Conservation (phyloP, 139 green algal genomes). For the Micractinium sp. region DNA sequence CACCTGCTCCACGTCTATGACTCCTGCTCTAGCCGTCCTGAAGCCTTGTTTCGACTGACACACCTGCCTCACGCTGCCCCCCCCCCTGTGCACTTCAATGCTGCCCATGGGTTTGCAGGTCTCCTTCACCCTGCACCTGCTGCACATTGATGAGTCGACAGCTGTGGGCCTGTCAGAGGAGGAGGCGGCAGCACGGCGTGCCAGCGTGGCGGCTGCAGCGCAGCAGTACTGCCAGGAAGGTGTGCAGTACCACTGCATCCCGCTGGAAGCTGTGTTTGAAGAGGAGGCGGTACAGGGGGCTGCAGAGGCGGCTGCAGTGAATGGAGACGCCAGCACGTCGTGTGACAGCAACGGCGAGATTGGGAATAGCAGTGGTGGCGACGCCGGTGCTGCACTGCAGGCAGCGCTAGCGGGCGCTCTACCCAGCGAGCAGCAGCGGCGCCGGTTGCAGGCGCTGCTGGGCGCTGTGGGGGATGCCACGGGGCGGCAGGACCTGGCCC, state of each 20-base stretch:
- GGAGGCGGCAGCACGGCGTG: neutral
- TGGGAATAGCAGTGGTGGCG: constrained; percentile 35
- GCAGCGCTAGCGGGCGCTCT: neutral
- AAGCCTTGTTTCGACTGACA: neutral
- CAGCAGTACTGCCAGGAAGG: neutral
- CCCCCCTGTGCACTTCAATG: neutral
- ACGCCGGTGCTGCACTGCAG: neutral
- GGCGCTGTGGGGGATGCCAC: constrained; percentile 65
- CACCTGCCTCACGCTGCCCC: neutral
- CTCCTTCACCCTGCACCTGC: constrained; percentile 48
- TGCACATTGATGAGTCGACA: constrained; percentile 59
- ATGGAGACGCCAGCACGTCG: neutral
- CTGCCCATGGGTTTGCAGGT: constrained; percentile 40
- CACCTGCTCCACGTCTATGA: neutral
- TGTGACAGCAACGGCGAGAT: neutral
- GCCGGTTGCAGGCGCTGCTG: constrained; percentile 33
- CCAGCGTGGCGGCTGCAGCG: neutral
- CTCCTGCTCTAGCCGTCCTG: neutral
- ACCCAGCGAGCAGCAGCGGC: neutral
- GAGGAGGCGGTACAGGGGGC: neutral
- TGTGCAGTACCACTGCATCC: constrained; percentile 39
- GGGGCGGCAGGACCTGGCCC: constrained; percentile 69
- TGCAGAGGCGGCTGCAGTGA: neutral
- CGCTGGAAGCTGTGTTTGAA: constrained; percentile 54
- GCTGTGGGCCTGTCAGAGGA: neutral